Evolutionary conservation across 1,139 yeast species (phyloP).

Genomic region (Pneumocystis wakefieldiae): DNA sequence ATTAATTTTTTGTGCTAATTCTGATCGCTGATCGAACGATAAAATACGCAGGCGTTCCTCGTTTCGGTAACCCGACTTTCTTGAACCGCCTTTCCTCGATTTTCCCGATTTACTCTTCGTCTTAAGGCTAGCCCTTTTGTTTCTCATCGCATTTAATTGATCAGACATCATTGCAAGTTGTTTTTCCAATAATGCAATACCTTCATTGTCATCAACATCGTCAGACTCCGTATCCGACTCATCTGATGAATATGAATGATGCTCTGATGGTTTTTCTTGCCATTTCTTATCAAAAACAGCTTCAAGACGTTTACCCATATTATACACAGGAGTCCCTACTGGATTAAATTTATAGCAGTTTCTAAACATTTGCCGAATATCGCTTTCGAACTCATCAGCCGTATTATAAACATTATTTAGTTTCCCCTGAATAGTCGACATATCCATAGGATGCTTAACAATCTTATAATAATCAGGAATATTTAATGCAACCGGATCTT

Average conservation of each 20-base stretch:
- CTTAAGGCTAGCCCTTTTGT: neutral
- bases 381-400: slow-evolving; percentile 75
- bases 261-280: slow-evolving; percentile 70
- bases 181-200: slow-evolving; percentile 73
- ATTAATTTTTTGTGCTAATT: slow-evolving; percentile 73
- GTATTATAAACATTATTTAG: slow-evolving; percentile 72
- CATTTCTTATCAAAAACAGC: slow-evolving; percentile 74
- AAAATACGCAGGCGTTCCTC: slow-evolving; percentile 15
- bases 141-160: slow-evolving; percentile 35
- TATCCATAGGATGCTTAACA: slow-evolving; percentile 88
- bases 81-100: slow-evolving; percentile 6
- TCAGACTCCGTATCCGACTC: slow-evolving; percentile 48
- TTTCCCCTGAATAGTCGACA: slow-evolving; percentile 69
- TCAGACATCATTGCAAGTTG: slow-evolving; percentile 67
- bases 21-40: slow-evolving; percentile 93
- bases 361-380: slow-evolving; percentile 64
- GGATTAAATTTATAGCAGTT: slow-evolving; percentile 91
- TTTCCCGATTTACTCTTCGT: slow-evolving; percentile 1
- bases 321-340: slow-evolving; percentile 85
- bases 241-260: slow-evolving; percentile 33
- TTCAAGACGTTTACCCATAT: slow-evolving; percentile 88
- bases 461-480: slow-evolving; percentile 79
- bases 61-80: slow-evolving; percentile 3
- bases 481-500: slow-evolving; percentile 79
- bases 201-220: slow-evolving; percentile 59